Evolutionary conservation across 108 stramenopile genomes (phyloP), one percentile per base, ranked within the genome.

Genomic region (Nitzschia sp.): DNA sequence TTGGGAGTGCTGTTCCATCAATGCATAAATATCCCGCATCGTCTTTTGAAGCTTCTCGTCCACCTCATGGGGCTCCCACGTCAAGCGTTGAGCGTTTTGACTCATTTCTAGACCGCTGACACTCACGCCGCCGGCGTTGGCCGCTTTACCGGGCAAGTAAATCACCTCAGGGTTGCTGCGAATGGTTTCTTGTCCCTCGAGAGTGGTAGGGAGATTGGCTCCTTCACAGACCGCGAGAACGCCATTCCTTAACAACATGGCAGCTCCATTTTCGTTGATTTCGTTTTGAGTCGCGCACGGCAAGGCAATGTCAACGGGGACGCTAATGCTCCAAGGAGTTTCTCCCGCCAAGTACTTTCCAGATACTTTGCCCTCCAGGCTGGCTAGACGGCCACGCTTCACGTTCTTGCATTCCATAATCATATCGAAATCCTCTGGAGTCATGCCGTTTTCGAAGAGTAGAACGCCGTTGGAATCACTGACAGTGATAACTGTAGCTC

Each of bases 281-380:
- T 93, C 92, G 79, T 93, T 93, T 66, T 93, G 92, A 26, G 92
- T 93, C 3, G 92, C 92, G 63, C 89, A 93, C 0, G 92, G 92
- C 58, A 90, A 79, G 1, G 92, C 92, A 49, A 88, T 75, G 55
- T 93, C 83, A 21, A 76, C 54, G 25, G 53, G 25, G 29, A 86
- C 42, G 32, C 70, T 76, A 0, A 87, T 17, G 0, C 64, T 56
- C 86, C 87, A 90, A 15, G 84, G 82, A 29, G 80, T 64, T 17
- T 81, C 29, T 1, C 60, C 64, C 19, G 73, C 54, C 31, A 62
- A 36, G 67, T 90, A 90, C 28, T 32, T 27, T 11, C 85, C 84
- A 21, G 59, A 77, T 0, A 68, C 68, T 26, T 64, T 46, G 3
- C 64, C 56, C 4, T 76, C 82, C 4, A 86, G 68, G 31, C 72